Conservation (phyloP, 345 rosid species). For the Eutrema heterophyllum region DNA sequence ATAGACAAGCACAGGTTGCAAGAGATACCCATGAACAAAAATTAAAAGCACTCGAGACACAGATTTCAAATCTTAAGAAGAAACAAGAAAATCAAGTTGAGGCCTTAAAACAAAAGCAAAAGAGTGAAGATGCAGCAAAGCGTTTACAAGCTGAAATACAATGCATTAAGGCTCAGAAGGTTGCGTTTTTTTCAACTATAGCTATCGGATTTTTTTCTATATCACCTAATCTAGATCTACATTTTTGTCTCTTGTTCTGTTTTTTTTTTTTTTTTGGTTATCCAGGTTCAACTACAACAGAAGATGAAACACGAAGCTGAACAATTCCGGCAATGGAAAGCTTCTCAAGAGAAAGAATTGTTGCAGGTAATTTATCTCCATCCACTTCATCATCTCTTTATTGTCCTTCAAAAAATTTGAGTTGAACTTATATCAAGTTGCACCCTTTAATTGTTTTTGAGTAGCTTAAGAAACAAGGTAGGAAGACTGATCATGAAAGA, state of each 20-base stretch:
- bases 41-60: slow-evolving; percentile 61
- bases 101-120: slow-evolving; percentile 65
- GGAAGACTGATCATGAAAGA: slow-evolving; percentile 73
- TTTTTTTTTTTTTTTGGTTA: background rate
- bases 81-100: slow-evolving; percentile 75
- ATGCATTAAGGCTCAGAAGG: slow-evolving; percentile 74
- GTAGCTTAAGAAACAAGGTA: slow-evolving; percentile 71
- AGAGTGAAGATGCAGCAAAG: slow-evolving; percentile 74
- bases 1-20: slow-evolving; percentile 48
- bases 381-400: background rate
- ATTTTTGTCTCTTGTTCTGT: background rate
- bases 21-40: slow-evolving; percentile 58
- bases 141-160: slow-evolving; percentile 73
- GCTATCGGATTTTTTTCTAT: background rate
- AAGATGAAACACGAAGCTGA: slow-evolving; percentile 81
- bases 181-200: slow-evolving; percentile 14
- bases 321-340: slow-evolving; percentile 85
- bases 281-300: slow-evolving; percentile 75
- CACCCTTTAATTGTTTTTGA: slow-evolving; percentile 8
- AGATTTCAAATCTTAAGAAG: slow-evolving; percentile 72
- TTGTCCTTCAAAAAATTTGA: background rate
- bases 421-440: background rate
- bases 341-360: slow-evolving; percentile 71
- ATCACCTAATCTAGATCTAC: background rate
- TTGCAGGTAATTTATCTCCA: slow-evolving; percentile 46